phyloP scores from a whole-genome alignment of 225 moss, liverwort and hornwort species.

The Physcomitrium patens region DNA sequence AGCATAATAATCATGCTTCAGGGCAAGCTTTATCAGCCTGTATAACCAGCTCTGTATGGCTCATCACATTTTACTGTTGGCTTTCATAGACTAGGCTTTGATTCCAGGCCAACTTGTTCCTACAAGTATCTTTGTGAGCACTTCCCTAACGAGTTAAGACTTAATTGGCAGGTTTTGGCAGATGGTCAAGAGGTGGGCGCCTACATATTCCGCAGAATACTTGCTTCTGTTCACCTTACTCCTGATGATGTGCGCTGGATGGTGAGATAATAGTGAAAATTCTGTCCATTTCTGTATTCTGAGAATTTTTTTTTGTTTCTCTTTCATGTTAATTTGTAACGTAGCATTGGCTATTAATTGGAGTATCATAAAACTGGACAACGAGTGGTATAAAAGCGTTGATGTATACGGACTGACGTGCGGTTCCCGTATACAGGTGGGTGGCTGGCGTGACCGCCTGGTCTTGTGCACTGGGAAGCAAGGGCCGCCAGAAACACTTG shows the following conservation, averaged over 20 bases:
- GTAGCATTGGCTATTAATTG: too few species aligned
- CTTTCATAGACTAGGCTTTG: conserved; percentile 18
- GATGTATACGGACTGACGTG: neutral
- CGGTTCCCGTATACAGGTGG: conserved; percentile 60
- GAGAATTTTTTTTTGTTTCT: neutral
- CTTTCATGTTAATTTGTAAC: neutral
- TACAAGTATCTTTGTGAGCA: conserved; percentile 11
- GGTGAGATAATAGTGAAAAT: conserved; percentile 48
- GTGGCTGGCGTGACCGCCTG: conserved; percentile 91
- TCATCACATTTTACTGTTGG: neutral
- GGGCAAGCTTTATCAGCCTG: neutral
- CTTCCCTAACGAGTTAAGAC: conserved; percentile 20
- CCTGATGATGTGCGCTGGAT: conserved; percentile 98
- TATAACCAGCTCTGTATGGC: neutral
- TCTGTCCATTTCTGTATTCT: neutral
- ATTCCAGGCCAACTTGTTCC: conserved; percentile 9
- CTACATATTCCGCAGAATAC: conserved; percentile 89
- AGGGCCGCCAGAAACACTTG: conserved; percentile 69
- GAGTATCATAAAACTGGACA: too few species aligned
- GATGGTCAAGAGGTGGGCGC: conserved; percentile 99
- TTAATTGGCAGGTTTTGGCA: conserved; percentile 74
- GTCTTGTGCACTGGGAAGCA: conserved; percentile 83
- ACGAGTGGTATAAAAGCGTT: too few species aligned
- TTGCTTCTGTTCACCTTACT: conserved; percentile 76
- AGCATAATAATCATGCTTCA: neutral